phyloP scores from a whole-genome alignment of 352 stramenopile species.

The Pythium rhizo-oryzae region DNA sequence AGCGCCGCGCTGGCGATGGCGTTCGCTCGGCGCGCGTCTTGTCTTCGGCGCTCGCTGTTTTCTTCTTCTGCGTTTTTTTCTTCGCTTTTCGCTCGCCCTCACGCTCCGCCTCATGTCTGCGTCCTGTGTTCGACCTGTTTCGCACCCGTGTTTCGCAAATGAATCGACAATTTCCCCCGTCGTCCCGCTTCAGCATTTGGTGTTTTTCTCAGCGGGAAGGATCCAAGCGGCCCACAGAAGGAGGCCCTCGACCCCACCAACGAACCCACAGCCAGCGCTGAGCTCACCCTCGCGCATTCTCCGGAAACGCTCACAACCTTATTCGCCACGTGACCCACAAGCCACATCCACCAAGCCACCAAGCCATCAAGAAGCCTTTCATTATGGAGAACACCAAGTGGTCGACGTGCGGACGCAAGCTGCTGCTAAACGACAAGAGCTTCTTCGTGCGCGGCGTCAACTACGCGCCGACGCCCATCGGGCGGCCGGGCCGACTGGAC shows the following conservation, averaged over 20 bases:
- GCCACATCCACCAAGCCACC: background rate
- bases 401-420: slow-evolving; percentile 60
- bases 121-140: slow-evolving; percentile 8
- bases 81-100: background rate
- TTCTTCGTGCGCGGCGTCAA: slow-evolving; percentile 81
- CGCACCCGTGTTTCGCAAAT: background rate
- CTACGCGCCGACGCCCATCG: slow-evolving; percentile 71
- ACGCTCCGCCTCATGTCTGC: background rate
- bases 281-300: background rate
- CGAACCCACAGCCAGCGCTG: background rate
- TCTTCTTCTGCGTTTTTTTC: background rate
- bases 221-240: background rate
- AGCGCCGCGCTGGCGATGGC: background rate
- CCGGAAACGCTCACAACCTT: background rate
- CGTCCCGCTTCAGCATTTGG: background rate
- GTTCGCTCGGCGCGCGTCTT: background rate
- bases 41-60: background rate
- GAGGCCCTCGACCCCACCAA: no score
- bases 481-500: slow-evolving; percentile 49
- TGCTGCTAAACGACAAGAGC: slow-evolving; percentile 54
- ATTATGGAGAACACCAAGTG: slow-evolving; percentile 52
- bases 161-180: slow-evolving; percentile 12
- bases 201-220: slow-evolving; percentile 13
- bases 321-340: background rate
- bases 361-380: background rate